A percentile compares a stretch with the other conserved stretches of the same genome.
phyloP scores from a whole-genome alignment of 2,329 filamentous ascomycete genomes.

The Aspergillus transmontanensis region DNA sequence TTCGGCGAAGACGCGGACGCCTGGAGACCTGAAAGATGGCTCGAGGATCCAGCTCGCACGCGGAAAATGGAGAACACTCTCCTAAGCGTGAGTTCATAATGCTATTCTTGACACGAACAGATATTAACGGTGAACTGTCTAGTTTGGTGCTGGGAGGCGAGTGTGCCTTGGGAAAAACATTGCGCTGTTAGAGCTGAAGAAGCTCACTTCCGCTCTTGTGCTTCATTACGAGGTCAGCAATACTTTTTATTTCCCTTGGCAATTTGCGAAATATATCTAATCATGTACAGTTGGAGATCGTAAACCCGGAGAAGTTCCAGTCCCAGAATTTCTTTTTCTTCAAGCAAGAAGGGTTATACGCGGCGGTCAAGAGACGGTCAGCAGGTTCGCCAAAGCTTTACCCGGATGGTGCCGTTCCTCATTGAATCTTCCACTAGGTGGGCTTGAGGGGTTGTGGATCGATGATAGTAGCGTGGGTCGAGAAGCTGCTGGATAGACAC shows the following conservation, averaged over 20 bases:
- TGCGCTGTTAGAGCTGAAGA: slow-evolving; percentile 15
- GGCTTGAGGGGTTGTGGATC: neutral
- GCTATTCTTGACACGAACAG: no score
- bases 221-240: slow-evolving; percentile 5
- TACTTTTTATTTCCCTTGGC: neutral
- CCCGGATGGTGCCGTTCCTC: neutral
- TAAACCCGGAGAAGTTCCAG: neutral
- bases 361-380: neutral
- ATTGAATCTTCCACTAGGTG: neutral
- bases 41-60: slow-evolving; percentile 4
- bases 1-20: slow-evolving; percentile 69
- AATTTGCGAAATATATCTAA: neutral
- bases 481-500: neutral
- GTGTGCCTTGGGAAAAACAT: slow-evolving; percentile 16
- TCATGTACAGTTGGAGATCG: neutral
- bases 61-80: neutral
- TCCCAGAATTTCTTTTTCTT: neutral
- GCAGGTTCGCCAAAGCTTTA: no score
- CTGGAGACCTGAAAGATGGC: slow-evolving; percentile 38
- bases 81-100: neutral
- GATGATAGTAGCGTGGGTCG: neutral
- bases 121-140: neutral
- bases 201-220: slow-evolving; percentile 7
- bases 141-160: slow-evolving; percentile 14
- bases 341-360: neutral